Conservation (phyloP, 1,284 basidiomycete genomes). For the Ustilago esculenta region DNA sequence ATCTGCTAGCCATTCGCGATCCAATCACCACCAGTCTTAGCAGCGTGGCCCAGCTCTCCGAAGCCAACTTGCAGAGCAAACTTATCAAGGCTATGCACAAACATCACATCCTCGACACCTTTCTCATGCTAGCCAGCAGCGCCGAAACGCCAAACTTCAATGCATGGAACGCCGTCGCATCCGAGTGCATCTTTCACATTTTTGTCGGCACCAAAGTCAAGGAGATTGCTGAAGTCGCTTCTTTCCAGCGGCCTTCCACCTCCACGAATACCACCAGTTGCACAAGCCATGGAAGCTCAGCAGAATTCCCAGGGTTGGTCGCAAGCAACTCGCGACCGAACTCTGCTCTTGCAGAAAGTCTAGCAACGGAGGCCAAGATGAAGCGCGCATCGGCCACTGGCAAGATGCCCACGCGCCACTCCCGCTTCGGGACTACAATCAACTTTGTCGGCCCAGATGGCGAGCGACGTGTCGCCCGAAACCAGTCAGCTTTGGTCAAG, state of each 20-base stretch:
- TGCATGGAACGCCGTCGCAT: conserved; percentile 58
- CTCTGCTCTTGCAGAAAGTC: conserved; percentile 42
- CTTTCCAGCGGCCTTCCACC: not conserved
- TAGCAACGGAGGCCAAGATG: conserved; percentile 51
- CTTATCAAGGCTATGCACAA: conserved; percentile 57
- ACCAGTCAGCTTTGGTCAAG: conserved; percentile 53
- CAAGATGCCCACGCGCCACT: conserved; percentile 53
- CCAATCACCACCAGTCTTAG: conserved; percentile 54
- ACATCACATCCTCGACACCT: conserved; percentile 57
- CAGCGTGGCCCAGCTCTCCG: conserved; percentile 51
- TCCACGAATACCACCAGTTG: not conserved
- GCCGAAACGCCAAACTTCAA: conserved; percentile 60
- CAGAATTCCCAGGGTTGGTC: conserved; percentile 4
- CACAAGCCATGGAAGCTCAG: no score
- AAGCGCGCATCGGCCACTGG: conserved; percentile 31
- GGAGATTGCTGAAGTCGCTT: conserved; percentile 25
- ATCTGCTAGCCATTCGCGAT: conserved; percentile 64
- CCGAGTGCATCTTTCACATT: conserved; percentile 65
- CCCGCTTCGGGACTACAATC: conserved; percentile 64
- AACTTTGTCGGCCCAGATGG: conserved; percentile 60
- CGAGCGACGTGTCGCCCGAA: conserved; percentile 52
- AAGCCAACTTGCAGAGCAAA: conserved; percentile 60
- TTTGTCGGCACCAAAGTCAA: conserved; percentile 54
- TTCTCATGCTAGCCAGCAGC: conserved; percentile 63
- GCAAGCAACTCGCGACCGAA: conserved; percentile 1